Evolutionary conservation across 345 rosid species (phyloP).

Genomic region (Hibiscus trionum): DNA sequence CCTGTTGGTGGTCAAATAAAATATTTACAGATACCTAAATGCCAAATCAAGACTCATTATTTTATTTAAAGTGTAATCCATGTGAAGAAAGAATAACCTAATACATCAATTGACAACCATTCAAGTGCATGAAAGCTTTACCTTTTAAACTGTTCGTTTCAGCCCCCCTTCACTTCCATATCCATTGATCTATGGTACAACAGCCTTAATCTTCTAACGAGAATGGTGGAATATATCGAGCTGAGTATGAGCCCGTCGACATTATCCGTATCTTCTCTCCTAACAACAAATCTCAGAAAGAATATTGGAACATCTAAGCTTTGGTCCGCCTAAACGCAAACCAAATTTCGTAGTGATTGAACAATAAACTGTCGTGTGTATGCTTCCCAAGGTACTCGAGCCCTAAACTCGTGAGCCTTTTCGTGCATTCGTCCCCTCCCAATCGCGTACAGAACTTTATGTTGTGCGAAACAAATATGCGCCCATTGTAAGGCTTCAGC

Average conservation of each 20-base stretch:
- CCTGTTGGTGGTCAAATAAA: too few relatives aligned
- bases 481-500: slow-evolving; percentile 72
- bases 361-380: slow-evolving; percentile 82
- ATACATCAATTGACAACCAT: not conserved
- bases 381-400: slow-evolving; percentile 69
- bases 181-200: slow-evolving; percentile 6
- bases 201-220: not conserved
- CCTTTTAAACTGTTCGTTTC: not conserved
- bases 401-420: slow-evolving; percentile 67
- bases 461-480: slow-evolving; percentile 88
- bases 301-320: slow-evolving; percentile 23
- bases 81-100: not conserved
- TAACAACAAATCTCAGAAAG: slow-evolving; percentile 2
- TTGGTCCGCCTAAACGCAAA: slow-evolving; percentile 59
- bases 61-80: too few relatives aligned
- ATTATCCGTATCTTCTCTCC: not conserved
- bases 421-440: slow-evolving; percentile 67
- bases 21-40: too few relatives aligned
- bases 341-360: slow-evolving; percentile 96
- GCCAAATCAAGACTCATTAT: too few relatives aligned
- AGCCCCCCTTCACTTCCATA: not conserved
- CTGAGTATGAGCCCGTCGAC: not conserved
- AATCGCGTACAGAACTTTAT: slow-evolving; percentile 81
- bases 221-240: not conserved
- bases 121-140: not conserved